These are phyloP conservation scores for Scorias spongiosa DNA, from an alignment of 2,329 filamentous ascomycete genomes.

Conservation along the genomic window DNA sequence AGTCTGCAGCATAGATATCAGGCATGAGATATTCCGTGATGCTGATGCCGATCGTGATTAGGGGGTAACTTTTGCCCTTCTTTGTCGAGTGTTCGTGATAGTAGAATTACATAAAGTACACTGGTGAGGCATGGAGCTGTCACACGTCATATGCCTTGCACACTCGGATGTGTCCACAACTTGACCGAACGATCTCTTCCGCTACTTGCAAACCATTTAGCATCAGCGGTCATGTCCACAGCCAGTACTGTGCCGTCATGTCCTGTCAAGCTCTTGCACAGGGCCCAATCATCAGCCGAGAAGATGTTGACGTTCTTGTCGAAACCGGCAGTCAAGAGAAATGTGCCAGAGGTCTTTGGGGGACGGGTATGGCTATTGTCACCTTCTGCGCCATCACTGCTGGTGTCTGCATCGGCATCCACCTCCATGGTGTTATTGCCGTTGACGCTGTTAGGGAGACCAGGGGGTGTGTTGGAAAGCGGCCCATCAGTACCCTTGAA, in stretches of 20 bases:
- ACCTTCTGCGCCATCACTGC: not conserved
- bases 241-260: slow-evolving; percentile 88
- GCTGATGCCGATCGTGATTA: too few relatives aligned
- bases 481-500: slow-evolving; percentile 76
- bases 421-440: slow-evolving; percentile 9
- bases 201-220: slow-evolving; percentile 83
- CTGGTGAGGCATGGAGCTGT: too few relatives aligned
- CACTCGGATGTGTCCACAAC: slow-evolving; percentile 80
- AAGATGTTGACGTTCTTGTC: slow-evolving; percentile 93
- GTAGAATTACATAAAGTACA: too few relatives aligned
- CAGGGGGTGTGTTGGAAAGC: slow-evolving; percentile 43
- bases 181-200: slow-evolving; percentile 93
- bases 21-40: too few relatives aligned
- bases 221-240: slow-evolving; percentile 73
- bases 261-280: slow-evolving; percentile 74
- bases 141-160: slow-evolving; percentile 24
- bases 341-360: slow-evolving; percentile 79
- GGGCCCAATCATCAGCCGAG: slow-evolving; percentile 88
- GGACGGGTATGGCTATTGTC: slow-evolving; percentile 8
- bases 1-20: too few relatives aligned
- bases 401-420: slow-evolving; percentile 1
- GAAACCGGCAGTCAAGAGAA: slow-evolving; percentile 81
- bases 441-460: slow-evolving; percentile 40
- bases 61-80: too few relatives aligned
- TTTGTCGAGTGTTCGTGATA: too few relatives aligned